A percentile compares a stretch with the other conserved stretches of the same genome.
Conservation (phyloP, 2,329 filamentous ascomycete species). For the Scleromitrula shiraiana region DNA sequence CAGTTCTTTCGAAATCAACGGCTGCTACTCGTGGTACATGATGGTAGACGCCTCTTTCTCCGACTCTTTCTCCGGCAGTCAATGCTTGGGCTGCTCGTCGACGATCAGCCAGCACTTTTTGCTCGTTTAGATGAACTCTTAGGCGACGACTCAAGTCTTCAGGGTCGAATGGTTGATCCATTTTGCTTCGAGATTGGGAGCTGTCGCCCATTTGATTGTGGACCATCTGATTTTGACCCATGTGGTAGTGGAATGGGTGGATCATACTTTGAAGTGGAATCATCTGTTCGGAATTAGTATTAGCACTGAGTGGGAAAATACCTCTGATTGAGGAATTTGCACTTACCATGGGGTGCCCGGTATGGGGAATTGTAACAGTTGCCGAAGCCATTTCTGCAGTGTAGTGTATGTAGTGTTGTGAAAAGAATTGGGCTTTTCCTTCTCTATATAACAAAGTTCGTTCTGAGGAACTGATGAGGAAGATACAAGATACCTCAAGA, state of each 20-base stretch:
- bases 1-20: slow-evolving; percentile 45
- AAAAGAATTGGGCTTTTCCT: too few species aligned
- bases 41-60: slow-evolving; percentile 31
- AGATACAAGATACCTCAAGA: too few species aligned
- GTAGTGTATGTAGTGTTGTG: too few species aligned
- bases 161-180: slow-evolving; percentile 40
- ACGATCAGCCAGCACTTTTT: slow-evolving; percentile 33
- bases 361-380: neutral
- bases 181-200: slow-evolving; percentile 21
- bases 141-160: slow-evolving; percentile 48
- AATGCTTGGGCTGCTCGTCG: slow-evolving; percentile 16
- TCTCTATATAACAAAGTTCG: neutral
- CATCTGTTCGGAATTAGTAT: neutral
- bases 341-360: neutral
- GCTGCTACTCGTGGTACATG: slow-evolving; percentile 49
- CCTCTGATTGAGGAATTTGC: neutral
- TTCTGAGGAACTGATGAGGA: too few species aligned
- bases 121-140: slow-evolving; percentile 41
- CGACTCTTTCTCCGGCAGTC: slow-evolving; percentile 13
- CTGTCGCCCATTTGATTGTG: slow-evolving; percentile 1
- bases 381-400: neutral
- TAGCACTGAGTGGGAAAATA: neutral
- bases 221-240: too few species aligned
- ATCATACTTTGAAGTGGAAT: slow-evolving; percentile 22
- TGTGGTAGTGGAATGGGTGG: slow-evolving; percentile 17